phyloP scores from a whole-genome alignment of 345 rosid species.

The Orychophragmus violaceus region DNA sequence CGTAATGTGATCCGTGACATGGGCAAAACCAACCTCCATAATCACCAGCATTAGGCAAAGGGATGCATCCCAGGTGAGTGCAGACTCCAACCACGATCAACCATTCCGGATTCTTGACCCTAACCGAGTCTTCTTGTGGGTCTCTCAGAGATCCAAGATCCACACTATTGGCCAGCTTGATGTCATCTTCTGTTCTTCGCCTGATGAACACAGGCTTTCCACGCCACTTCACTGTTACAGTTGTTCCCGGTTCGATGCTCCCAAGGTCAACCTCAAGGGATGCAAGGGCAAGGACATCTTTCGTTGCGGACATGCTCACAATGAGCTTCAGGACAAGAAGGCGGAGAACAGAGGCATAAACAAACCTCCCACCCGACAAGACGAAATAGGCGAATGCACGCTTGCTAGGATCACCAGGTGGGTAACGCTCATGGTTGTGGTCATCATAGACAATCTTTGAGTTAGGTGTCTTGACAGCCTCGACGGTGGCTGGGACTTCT shows the following conservation, averaged over 20 bases:
- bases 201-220: conserved; percentile 96
- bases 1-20: conserved; percentile 94
- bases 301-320: conserved; percentile 93
- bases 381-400: conserved; percentile 94
- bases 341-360: conserved; percentile 73
- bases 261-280: conserved; percentile 93
- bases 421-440: conserved; percentile 75
- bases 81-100: conserved; percentile 81
- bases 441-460: conserved; percentile 78
- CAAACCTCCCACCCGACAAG: conserved; percentile 84
- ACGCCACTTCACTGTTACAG: conserved; percentile 95
- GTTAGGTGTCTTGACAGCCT: conserved; percentile 71
- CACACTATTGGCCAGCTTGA: conserved; percentile 79
- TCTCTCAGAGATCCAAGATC: conserved; percentile 75
- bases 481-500: conserved; percentile 49
- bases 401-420: conserved; percentile 94
- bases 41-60: conserved; percentile 95
- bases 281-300: conserved; percentile 91
- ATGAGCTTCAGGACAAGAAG: conserved; percentile 77
- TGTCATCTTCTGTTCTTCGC: conserved; percentile 85
- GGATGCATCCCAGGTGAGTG: conserved; percentile 95
- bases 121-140: conserved; percentile 64
- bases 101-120: conserved; percentile 96
- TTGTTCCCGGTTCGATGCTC: conserved; percentile 77
- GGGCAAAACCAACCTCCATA: conserved; percentile 98